Conservation (phyloP, 306 rosid species). For the Vigna radiata region DNA sequence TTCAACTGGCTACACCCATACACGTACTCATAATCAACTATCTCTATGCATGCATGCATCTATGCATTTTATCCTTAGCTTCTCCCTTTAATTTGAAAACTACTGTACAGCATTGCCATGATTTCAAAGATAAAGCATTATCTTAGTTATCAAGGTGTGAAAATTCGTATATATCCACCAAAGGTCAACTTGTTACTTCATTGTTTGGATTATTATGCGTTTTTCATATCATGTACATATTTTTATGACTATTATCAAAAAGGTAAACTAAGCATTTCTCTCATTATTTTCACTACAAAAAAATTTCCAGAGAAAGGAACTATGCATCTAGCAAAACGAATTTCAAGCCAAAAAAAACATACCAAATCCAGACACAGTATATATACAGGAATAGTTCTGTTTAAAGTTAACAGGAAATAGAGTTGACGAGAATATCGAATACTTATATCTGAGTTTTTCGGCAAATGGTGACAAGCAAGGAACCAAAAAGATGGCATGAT, state of each 20-base stretch:
- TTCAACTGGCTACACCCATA: not conserved
- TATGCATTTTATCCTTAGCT: not conserved
- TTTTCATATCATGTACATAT: not conserved
- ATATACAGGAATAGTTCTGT: not conserved
- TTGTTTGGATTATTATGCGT: not conserved
- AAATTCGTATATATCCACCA: not conserved
- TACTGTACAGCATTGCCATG: not conserved
- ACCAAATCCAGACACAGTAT: not conserved
- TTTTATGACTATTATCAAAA: not conserved
- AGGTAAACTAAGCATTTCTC: not conserved
- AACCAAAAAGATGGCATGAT: slow-evolving; percentile 26
- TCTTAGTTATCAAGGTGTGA: slow-evolving; percentile 17
- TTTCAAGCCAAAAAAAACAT: not conserved
- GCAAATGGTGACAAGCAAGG: not conserved
- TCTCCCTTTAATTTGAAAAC: slow-evolving; percentile 13
- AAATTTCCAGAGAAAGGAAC: not conserved
- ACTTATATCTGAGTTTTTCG: not conserved
- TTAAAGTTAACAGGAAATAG: slow-evolving; percentile 1
- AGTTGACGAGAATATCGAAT: slow-evolving; percentile 7
- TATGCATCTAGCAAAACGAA: not conserved
- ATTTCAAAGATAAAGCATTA: not conserved
- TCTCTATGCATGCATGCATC: not conserved
- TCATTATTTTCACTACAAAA: not conserved
- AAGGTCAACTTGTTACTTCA: not conserved
- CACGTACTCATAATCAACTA: too few relatives aligned